phyloP scores from a whole-genome alignment of 148 eudicot species.

The Heliamphora exappendiculata region DNA sequence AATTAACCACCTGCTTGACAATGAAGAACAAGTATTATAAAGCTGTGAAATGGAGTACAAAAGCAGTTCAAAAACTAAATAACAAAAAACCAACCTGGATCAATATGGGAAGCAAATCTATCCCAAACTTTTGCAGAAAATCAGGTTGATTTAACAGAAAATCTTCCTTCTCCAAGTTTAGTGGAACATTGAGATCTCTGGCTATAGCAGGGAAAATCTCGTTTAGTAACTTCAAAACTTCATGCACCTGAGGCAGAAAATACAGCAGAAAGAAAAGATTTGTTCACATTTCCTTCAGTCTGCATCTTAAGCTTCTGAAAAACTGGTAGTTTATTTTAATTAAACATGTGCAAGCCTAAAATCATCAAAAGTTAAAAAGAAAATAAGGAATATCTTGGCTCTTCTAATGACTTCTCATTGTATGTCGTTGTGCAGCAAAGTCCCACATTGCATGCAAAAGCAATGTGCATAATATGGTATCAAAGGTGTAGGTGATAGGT shows the following conservation, averaged over 20 bases:
- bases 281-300: background rate
- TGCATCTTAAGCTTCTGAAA: background rate
- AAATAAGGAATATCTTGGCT: background rate
- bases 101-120: slow-evolving; percentile 57
- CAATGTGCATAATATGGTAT: too few species aligned
- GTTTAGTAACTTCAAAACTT: slow-evolving; percentile 69
- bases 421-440: too few species aligned
- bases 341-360: background rate
- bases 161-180: slow-evolving; percentile 41
- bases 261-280: background rate
- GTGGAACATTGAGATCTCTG: slow-evolving; percentile 30
- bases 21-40: slow-evolving; percentile 14
- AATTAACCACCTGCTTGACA: slow-evolving; percentile 63
- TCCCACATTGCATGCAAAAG: too few species aligned
- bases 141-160: slow-evolving; percentile 52
- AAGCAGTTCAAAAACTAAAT: background rate
- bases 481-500: too few species aligned
- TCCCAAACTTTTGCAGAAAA: slow-evolving; percentile 61
- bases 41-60: background rate
- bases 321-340: background rate
- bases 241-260: slow-evolving; percentile 47
- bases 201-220: slow-evolving; percentile 64
- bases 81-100: slow-evolving; percentile 46
- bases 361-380: background rate
- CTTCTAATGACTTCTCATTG: too few species aligned